Evolutionary conservation across 2,329 filamentous ascomycete species (phyloP).

Genomic region (Fusarium chaquense): DNA sequence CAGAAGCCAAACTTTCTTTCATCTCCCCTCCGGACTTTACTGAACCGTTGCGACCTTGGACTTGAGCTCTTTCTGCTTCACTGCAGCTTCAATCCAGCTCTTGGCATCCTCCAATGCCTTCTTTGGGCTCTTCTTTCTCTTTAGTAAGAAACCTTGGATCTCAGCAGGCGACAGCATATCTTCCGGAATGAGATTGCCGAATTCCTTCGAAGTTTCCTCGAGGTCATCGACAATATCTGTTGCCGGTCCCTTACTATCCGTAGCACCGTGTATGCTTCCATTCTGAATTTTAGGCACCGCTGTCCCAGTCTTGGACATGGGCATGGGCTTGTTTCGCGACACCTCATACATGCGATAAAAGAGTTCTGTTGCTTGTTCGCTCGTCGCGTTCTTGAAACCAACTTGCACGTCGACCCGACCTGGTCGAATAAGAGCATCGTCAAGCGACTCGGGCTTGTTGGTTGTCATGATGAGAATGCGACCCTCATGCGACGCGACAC

Average conservation of each 20-base stretch:
- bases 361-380: slow-evolving; percentile 66
- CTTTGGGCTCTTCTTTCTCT: slow-evolving; percentile 69
- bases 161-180: slow-evolving; percentile 68
- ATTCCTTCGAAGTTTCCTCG: slow-evolving; percentile 59
- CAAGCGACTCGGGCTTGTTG: slow-evolving; percentile 79
- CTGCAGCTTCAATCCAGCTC: slow-evolving; percentile 64
- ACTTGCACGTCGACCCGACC: slow-evolving; percentile 79
- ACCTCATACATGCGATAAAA: slow-evolving; percentile 72
- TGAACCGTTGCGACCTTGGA: slow-evolving; percentile 64
- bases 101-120: slow-evolving; percentile 66
- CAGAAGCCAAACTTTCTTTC: neutral
- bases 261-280: slow-evolving; percentile 15
- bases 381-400: slow-evolving; percentile 70
- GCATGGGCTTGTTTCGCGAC: slow-evolving; percentile 40
- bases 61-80: slow-evolving; percentile 63
- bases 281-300: slow-evolving; percentile 13
- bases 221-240: slow-evolving; percentile 57
- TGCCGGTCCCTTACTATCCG: slow-evolving; percentile 1
- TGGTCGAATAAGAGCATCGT: slow-evolving; percentile 79
- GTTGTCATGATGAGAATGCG: slow-evolving; percentile 86
- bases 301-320: slow-evolving; percentile 13
- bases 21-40: slow-evolving; percentile 43
- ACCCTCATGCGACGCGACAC: slow-evolving; percentile 82
- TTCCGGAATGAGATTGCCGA: slow-evolving; percentile 66
- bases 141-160: slow-evolving; percentile 74